Evolutionary conservation across 148 eudicot genomes (phyloP).

Genomic region (Pharnaceum exiguum): DNA sequence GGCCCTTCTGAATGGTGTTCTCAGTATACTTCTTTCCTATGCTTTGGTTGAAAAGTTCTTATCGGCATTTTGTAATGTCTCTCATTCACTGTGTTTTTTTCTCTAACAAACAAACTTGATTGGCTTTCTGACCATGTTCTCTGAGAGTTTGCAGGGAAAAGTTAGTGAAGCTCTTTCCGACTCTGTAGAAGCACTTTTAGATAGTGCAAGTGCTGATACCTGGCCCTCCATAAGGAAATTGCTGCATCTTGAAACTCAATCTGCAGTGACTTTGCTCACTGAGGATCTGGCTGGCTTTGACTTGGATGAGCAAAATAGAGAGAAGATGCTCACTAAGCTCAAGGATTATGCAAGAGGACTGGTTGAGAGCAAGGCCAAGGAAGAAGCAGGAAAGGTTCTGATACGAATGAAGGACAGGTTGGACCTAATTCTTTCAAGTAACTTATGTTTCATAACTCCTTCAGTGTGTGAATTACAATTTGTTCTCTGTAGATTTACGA

Average conservation of each 20-base stretch:
- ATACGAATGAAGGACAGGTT: constrained; percentile 95
- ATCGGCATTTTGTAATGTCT: too few species aligned
- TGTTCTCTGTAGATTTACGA: constrained; percentile 63
- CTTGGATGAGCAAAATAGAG: constrained; percentile 62
- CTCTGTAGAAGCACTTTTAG: constrained; percentile 93
- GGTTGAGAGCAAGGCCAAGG: constrained; percentile 81
- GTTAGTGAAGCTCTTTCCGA: constrained; percentile 71
- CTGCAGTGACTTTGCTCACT: constrained; percentile 68
- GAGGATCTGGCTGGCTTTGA: constrained; percentile 74
- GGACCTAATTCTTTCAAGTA: constrained; percentile 9
- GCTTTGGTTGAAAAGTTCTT: too few species aligned
- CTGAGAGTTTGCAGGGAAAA: constrained; percentile 51
- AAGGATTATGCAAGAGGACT: constrained; percentile 70
- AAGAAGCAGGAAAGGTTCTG: constrained; percentile 88
- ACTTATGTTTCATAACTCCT: neutral
- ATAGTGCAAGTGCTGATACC: constrained; percentile 81
- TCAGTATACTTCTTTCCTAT: too few species aligned
- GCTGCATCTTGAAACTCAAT: constrained; percentile 68
- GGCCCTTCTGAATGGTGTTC: too few species aligned
- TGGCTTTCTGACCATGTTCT: too few species aligned
- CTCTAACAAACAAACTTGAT: too few species aligned
- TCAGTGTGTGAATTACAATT: too few species aligned
- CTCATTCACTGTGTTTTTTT: too few species aligned
- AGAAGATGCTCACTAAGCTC: constrained; percentile 55
- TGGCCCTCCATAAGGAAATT: constrained; percentile 93